These are phyloP conservation scores for Marasmius sp. DNA, from an alignment of 1,284 basidiomycete genomes.

Conservation along the genomic window DNA sequence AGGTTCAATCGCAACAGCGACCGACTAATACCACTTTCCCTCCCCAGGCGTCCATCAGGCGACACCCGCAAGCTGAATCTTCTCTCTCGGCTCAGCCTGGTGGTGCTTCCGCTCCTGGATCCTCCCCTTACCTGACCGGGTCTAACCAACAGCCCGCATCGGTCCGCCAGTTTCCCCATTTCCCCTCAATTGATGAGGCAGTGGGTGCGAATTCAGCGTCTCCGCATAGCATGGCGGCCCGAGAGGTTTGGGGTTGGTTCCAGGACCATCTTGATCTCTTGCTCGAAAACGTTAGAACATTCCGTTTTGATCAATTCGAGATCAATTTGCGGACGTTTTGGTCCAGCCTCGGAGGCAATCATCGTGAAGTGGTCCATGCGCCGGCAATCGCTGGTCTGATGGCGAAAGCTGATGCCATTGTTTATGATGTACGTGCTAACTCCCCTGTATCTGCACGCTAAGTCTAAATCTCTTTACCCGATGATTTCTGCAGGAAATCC, in stretches of 20 bases:
- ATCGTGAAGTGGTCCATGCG: slow-evolving; percentile 83
- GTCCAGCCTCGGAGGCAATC: slow-evolving; percentile 68
- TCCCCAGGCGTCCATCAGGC: slow-evolving; percentile 71
- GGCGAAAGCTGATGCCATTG: slow-evolving; percentile 85
- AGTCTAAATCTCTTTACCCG: slow-evolving; percentile 4
- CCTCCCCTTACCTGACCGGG: slow-evolving; percentile 46
- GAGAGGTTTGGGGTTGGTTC: slow-evolving; percentile 87
- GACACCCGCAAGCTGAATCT: slow-evolving; percentile 58
- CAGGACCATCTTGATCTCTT: slow-evolving; percentile 80
- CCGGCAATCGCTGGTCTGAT: slow-evolving; percentile 84
- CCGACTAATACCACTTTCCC: slow-evolving; percentile 57
- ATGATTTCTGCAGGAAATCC: slow-evolving; percentile 64
- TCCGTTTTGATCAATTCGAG: slow-evolving; percentile 86
- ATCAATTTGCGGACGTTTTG: slow-evolving; percentile 82
- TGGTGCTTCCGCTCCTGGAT: slow-evolving; percentile 48
- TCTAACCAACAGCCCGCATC: slow-evolving; percentile 52
- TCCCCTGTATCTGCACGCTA: slow-evolving; percentile 6
- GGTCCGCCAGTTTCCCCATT: slow-evolving; percentile 74
- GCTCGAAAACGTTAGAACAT: slow-evolving; percentile 72
- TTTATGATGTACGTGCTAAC: slow-evolving; percentile 71
- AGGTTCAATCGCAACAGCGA: slow-evolving; percentile 68
- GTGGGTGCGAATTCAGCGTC: slow-evolving; percentile 71
- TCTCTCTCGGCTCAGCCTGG: slow-evolving; percentile 49
- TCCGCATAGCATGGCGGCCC: slow-evolving; percentile 70
- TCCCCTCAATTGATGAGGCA: slow-evolving; percentile 84